These are phyloP conservation scores for Phytophthora multivora DNA, from an alignment of 352 stramenopile species.

Conservation along the genomic window DNA sequence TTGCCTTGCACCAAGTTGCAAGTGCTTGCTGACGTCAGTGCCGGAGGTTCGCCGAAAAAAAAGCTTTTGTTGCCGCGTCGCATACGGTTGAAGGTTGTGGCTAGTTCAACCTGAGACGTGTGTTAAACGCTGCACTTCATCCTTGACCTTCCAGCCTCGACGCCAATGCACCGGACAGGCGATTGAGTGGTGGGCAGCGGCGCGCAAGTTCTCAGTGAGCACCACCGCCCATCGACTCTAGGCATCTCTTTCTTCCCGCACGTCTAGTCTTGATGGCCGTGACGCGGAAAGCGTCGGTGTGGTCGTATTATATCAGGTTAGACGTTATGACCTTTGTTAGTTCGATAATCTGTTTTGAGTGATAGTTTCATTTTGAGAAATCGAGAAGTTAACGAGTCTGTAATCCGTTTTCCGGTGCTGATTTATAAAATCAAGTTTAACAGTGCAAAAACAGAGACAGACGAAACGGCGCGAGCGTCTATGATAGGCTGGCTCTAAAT, in stretches of 20 bases:
- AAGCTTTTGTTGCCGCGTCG: not conserved
- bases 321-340: not conserved
- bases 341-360: not conserved
- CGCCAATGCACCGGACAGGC: not conserved
- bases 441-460: conserved; percentile 15
- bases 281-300: conserved; percentile 23
- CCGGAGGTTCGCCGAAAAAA: not conserved
- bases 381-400: not conserved
- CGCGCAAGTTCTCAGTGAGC: too few species aligned
- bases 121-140: not conserved
- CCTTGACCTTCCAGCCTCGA: not conserved
- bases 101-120: conserved; percentile 7
- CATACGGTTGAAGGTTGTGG: conserved; percentile 5
- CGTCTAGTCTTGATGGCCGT: conserved; percentile 6
- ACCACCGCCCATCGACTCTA: not conserved
- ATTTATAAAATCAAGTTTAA: conserved; percentile 2
- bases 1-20: not conserved
- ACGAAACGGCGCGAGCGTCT: conserved; percentile 15
- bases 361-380: not conserved
- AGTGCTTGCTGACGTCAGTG: conserved; percentile 2
- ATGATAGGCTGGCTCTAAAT: conserved; percentile 2
- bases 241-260: not conserved
- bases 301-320: not conserved
- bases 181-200: conserved; percentile 10
- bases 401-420: conserved; percentile 11